A percentile compares a stretch with the other conserved stretches of the same genome.
Evolutionary conservation across 352 stramenopile species (phyloP).

Genomic region (Vaucheria bursata): DNA sequence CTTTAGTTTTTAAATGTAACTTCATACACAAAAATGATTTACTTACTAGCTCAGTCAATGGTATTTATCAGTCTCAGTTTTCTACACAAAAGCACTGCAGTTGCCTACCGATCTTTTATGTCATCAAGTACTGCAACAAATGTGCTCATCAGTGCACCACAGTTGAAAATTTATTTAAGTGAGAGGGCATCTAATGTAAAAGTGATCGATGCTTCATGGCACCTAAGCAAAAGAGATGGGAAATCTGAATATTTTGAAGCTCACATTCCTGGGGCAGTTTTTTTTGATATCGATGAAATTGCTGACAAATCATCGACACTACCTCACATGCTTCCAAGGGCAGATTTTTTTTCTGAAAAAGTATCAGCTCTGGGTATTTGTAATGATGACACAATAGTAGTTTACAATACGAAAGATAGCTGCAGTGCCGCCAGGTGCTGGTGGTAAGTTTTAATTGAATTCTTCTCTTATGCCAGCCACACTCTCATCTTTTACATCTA

Average conservation of each 20-base stretch:
- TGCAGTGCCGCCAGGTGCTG: conserved; percentile 51
- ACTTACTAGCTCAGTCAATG: too few relatives aligned
- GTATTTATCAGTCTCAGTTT: too few relatives aligned
- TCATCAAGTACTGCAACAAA: too few relatives aligned
- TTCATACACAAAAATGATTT: too few relatives aligned
- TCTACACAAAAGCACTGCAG: too few relatives aligned
- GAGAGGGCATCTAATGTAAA: conserved; percentile 28
- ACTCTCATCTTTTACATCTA: not conserved
- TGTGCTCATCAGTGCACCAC: too few relatives aligned
- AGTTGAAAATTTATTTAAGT: too few relatives aligned
- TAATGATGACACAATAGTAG: conserved; percentile 44
- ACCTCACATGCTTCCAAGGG: conserved; percentile 46
- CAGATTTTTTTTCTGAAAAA: conserved; percentile 38
- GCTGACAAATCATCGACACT: conserved; percentile 25
- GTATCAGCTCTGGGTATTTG: conserved; percentile 40
- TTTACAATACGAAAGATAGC: conserved; percentile 41
- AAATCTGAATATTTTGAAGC: conserved; percentile 43
- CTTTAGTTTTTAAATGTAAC: too few relatives aligned
- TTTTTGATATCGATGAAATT: conserved; percentile 52
- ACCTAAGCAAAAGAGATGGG: conserved; percentile 21
- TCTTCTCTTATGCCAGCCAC: conserved; percentile 5
- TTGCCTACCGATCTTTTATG: too few relatives aligned
- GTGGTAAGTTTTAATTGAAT: conserved; percentile 34
- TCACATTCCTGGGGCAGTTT: conserved; percentile 40
- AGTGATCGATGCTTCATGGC: conserved; percentile 49